Evolutionary conservation across 2,329 filamentous ascomycete genomes (phyloP).

Genomic region (Neofusicoccum laricinum): DNA sequence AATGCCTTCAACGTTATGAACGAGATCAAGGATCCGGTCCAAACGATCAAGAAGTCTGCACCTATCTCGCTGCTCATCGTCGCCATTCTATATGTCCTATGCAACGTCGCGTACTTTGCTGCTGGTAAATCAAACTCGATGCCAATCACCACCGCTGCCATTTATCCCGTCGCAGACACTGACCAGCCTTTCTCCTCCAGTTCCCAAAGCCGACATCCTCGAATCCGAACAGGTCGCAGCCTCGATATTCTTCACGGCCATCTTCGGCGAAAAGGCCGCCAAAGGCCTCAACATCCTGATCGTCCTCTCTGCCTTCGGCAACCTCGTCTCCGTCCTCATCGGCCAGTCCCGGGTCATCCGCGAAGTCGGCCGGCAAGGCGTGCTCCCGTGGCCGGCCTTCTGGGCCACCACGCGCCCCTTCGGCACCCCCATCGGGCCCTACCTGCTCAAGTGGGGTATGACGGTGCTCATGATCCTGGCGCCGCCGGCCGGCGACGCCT

Average conservation of each 20-base stretch:
- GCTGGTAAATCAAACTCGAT: constrained; percentile 40
- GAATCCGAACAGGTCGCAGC: constrained; percentile 65
- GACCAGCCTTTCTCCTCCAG: constrained; percentile 31
- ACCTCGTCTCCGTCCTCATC: constrained; percentile 56
- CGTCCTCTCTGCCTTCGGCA: constrained; percentile 65
- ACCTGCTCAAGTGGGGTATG: constrained; percentile 67
- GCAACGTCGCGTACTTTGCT: constrained; percentile 63
- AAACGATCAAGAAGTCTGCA: constrained; percentile 62
- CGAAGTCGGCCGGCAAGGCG: constrained; percentile 56
- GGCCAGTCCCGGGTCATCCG: constrained; percentile 29
- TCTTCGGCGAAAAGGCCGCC: constrained; percentile 53
- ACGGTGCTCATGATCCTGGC: constrained; percentile 64
- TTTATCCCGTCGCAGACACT: constrained; percentile 26
- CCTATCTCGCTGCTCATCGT: constrained; percentile 60
- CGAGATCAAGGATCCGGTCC: constrained; percentile 52
- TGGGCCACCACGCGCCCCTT: constrained; percentile 67
- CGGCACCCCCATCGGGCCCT: constrained; percentile 63
- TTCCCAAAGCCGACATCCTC: constrained; percentile 66
- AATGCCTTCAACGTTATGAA: constrained; percentile 35
- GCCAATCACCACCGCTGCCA: constrained; percentile 25
- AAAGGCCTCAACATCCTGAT: constrained; percentile 59
- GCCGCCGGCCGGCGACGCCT: constrained; percentile 64
- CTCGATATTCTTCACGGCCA: constrained; percentile 63
- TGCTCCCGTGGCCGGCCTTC: constrained; percentile 61
- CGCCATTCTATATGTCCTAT: constrained; percentile 62